Evolutionary conservation across 257 asterid species (phyloP), one percentile per base, ranked within the genome.

Genomic region (Fraxinus excelsior): DNA sequence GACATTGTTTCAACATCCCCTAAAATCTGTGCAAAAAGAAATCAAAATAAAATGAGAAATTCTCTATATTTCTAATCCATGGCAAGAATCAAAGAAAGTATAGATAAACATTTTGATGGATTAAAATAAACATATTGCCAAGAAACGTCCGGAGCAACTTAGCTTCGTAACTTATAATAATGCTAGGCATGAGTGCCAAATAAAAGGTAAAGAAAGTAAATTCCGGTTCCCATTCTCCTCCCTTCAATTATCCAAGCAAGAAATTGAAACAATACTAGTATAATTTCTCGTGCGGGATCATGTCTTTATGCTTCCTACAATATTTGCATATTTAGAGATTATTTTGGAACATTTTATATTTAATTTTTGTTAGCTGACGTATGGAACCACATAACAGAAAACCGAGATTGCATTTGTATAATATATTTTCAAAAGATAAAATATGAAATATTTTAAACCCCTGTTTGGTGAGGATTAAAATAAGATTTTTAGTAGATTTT

Each of bases 1-100:
- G 88, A 81, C 80, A 90, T 82, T 82, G 92, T 78, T 82, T 95
- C 99, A 77, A 85, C 92, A 78, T 95, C 98, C 87, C 90, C 91
- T 84, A 91, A 68, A 78, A 90, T 88, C 99, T 95, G 91, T 78
- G 82, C 76, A 71, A 19, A 75, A 71, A 32, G 72, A 78, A 74
- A 76, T 80, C 64, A 76, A 79, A 70, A 87, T 70, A 31, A 72
- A 70, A 53, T 51, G 51, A 77, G 73, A 80, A 71, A 44, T 74
- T 73, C 44, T 67, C 71, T 37, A 67, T 76, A 67, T 65, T 74
- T n/a, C 68, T 72, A 74, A 37, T 70, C 25, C 37, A 68, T 11
- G 32, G 34, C 34, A 26, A 62, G 14, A 62, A 62, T 10, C 34
- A 62, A 62, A 0, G 28, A 29, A 53, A 18, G 25, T 62, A 62